Evolutionary conservation across 208 protist genomes (phyloP).

Genomic region (Crithidia sp.): DNA sequence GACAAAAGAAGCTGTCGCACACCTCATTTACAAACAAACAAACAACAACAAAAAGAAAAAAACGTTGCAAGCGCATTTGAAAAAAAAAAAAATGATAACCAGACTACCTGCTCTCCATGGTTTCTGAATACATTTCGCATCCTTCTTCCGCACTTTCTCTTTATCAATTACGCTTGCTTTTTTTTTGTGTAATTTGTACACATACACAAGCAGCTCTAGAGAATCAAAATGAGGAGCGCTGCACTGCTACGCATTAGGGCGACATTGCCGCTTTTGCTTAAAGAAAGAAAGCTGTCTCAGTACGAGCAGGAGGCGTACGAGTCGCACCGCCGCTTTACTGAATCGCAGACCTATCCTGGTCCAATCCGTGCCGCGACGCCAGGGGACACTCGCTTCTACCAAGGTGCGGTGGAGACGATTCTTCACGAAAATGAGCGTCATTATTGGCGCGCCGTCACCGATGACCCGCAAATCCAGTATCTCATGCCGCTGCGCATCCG

Average conservation of each 20-base stretch:
- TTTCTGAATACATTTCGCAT: too few relatives aligned
- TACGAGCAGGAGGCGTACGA: conserved; percentile 90
- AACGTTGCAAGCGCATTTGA: too few relatives aligned
- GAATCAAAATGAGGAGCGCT: conserved; percentile 16
- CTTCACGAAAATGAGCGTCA: conserved; percentile 80
- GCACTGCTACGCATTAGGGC: conserved; percentile 4
- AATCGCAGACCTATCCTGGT: conserved; percentile 79
- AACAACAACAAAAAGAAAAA: too few relatives aligned
- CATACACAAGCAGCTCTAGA: background rate
- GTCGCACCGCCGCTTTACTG: conserved; percentile 50
- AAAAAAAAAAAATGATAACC: too few relatives aligned
- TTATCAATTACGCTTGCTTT: background rate
- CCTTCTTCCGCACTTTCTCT: too few relatives aligned
- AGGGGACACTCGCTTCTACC: conserved; percentile 88
- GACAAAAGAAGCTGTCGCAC: too few relatives aligned
- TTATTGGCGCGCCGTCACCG: conserved; percentile 86
- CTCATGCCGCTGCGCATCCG: conserved; percentile 75
- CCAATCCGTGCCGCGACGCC: conserved; percentile 79
- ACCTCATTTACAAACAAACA: too few relatives aligned
- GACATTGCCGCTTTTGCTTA: conserved; percentile 29
- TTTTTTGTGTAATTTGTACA: background rate
- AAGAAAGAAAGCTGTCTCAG: conserved; percentile 39
- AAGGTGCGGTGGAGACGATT: conserved; percentile 74
- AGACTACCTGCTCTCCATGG: too few relatives aligned
- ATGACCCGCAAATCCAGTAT: conserved; percentile 81